Conservation (phyloP, 140 eudicot species). For the Artemisia princeps region DNA sequence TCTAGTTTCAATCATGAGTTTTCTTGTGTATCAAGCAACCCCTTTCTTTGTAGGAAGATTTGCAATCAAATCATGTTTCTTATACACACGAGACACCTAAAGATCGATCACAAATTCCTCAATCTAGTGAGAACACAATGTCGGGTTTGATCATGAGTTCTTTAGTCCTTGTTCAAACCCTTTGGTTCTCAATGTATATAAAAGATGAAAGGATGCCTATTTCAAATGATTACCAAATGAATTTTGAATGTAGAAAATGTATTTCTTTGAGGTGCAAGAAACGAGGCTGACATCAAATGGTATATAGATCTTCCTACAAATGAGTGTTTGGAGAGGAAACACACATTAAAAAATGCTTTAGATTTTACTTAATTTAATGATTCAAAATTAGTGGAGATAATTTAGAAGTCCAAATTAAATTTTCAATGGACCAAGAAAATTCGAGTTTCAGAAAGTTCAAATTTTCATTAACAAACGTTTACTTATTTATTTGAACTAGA, state of each 20-base stretch:
- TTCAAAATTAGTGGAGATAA: constrained; percentile 16
- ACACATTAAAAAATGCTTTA: constrained; percentile 14
- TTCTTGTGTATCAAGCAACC: background rate
- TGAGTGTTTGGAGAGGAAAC: constrained; percentile 16
- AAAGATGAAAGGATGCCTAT: background rate
- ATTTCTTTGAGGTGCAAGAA: constrained; percentile 28
- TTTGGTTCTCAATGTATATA: background rate
- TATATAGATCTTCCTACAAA: constrained; percentile 24
- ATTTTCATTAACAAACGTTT: background rate
- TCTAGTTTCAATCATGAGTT: constrained; percentile 31
- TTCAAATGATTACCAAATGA: background rate
- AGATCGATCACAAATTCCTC: constrained; percentile 14
- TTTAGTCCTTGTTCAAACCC: constrained; percentile 13
- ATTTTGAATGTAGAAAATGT: constrained; percentile 14
- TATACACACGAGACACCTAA: background rate
- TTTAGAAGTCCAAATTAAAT: background rate
- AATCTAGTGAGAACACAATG: background rate
- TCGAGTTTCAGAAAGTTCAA: background rate
- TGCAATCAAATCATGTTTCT: constrained; percentile 19
- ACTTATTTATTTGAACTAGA: background rate
- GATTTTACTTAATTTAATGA: constrained; percentile 7
- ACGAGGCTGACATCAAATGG: constrained; percentile 26
- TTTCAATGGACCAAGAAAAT: constrained; percentile 25
- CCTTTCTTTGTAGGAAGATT: background rate
- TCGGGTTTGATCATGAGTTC: constrained; percentile 11